A percentile compares a stretch with the other conserved stretches of the same genome.
These are phyloP conservation scores for Cerioporus squamosus DNA, from an alignment of 1,284 basidiomycete species.

Conservation along the genomic window DNA sequence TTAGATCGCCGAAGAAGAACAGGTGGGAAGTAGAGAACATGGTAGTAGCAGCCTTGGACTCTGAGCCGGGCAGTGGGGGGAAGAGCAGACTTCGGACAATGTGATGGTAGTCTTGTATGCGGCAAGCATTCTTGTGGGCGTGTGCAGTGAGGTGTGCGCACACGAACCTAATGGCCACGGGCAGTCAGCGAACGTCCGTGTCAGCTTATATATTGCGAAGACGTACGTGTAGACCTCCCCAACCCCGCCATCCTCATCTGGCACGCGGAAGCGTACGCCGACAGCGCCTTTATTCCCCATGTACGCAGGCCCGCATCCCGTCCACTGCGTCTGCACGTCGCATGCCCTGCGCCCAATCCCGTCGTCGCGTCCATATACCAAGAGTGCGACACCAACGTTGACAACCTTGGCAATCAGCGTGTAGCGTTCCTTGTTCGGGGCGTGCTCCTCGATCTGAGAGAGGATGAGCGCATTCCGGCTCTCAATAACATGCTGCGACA, in stretches of 20 bases:
- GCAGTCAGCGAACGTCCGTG: not conserved
- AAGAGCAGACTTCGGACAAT: slow-evolving; percentile 89
- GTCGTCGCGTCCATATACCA: slow-evolving; percentile 81
- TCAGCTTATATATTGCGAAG: not conserved
- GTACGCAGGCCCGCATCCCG: slow-evolving; percentile 71
- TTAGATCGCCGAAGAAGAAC: slow-evolving; percentile 89
- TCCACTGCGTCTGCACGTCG: slow-evolving; percentile 78
- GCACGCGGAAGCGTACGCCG: slow-evolving; percentile 82
- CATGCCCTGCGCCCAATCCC: slow-evolving; percentile 61
- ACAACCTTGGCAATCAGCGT: slow-evolving; percentile 74
- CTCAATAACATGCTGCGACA: slow-evolving; percentile 65
- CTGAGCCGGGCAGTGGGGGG: slow-evolving; percentile 51
- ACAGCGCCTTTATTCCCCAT: slow-evolving; percentile 98
- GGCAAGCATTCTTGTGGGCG: slow-evolving; percentile 68
- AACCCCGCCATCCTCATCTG: slow-evolving; percentile 51
- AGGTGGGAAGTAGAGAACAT: slow-evolving; percentile 84
- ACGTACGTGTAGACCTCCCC: slow-evolving; percentile 87
- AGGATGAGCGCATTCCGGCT: slow-evolving; percentile 66
- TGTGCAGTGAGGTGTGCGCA: slow-evolving; percentile 92
- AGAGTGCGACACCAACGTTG: slow-evolving; percentile 79
- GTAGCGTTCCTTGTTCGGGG: slow-evolving; percentile 71
- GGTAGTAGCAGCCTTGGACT: slow-evolving; percentile 51
- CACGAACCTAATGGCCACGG: slow-evolving; percentile 75
- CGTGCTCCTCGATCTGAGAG: slow-evolving; percentile 69
- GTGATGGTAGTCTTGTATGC: slow-evolving; percentile 82